A percentile compares a stretch with the other conserved stretches of the same genome.
phyloP scores from a whole-genome alignment of 1,284 basidiomycete species.

The Neonothopanus nambi region DNA sequence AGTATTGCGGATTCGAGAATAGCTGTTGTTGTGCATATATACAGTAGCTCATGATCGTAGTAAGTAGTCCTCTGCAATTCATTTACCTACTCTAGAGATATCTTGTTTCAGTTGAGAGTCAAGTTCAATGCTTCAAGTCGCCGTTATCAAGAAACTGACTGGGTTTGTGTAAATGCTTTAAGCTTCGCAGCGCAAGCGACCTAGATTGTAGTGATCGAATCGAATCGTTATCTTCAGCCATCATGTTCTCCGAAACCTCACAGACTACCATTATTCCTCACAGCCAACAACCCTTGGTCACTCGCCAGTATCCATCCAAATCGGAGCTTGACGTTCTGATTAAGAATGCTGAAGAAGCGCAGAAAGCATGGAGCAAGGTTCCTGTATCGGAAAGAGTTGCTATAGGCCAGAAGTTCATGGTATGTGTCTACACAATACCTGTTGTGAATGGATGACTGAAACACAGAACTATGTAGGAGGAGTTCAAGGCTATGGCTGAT shows the following conservation, averaged over 20 bases:
- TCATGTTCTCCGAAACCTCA: constrained; percentile 2
- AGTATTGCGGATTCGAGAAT: too few relatives aligned
- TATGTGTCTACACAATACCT: constrained; percentile 29
- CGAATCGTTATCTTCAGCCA: background rate
- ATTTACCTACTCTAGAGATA: too few relatives aligned
- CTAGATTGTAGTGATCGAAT: too few relatives aligned
- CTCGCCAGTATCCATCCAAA: constrained; percentile 55
- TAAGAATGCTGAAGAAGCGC: constrained; percentile 58
- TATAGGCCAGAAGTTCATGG: constrained; percentile 78
- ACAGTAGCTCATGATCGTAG: too few relatives aligned
- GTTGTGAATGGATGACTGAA: background rate
- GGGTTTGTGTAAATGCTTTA: too few relatives aligned
- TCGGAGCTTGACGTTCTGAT: constrained; percentile 64
- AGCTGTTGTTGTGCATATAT: too few relatives aligned
- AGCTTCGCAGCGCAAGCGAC: too few relatives aligned
- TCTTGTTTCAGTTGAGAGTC: too few relatives aligned
- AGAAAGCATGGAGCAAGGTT: constrained; percentile 72
- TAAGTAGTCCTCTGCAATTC: too few relatives aligned
- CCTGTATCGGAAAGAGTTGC: constrained; percentile 71
- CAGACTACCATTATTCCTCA: constrained; percentile 77
- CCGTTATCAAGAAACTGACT: too few relatives aligned
- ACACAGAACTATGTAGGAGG: constrained; percentile 48
- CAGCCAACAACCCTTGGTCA: constrained; percentile 58
- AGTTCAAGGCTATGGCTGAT: constrained; percentile 71
- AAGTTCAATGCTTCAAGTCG: too few relatives aligned